Conservation (phyloP, 176 grass and related monocot species). For the Aegilops bicornis region DNA sequence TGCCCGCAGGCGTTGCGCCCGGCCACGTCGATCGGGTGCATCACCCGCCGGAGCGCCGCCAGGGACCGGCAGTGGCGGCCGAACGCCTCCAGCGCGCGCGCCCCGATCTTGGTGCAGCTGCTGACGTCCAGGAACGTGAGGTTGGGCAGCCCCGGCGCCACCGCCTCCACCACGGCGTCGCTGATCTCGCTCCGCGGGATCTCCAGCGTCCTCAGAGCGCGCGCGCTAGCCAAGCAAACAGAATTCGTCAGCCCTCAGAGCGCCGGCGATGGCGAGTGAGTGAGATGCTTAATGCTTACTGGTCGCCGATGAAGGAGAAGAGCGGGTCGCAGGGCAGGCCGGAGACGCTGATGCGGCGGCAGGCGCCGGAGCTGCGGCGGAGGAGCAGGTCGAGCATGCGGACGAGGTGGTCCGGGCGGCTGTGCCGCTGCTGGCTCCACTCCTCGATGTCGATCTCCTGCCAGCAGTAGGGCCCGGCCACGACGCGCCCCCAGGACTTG, state of each 20-base stretch:
- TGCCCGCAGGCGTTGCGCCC: conserved; percentile 69
- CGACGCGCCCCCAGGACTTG: conserved; percentile 72
- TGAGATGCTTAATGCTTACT: conserved; percentile 54
- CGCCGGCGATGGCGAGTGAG: not conserved
- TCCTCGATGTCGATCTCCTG: conserved; percentile 95
- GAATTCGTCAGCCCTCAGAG: too few species aligned
- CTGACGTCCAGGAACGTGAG: conserved; percentile 89
- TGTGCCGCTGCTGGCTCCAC: conserved; percentile 89
- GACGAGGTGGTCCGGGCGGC: conserved; percentile 66
- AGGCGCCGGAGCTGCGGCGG: conserved; percentile 63
- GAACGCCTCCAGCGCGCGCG: conserved; percentile 82
- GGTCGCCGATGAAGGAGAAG: conserved; percentile 79
- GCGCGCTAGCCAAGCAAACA: conserved; percentile 35
- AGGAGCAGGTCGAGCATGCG: conserved; percentile 89
- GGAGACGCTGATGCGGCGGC: conserved; percentile 73
- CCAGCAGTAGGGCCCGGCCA: conserved; percentile 91
- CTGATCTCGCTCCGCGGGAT: conserved; percentile 92
- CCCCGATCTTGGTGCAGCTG: conserved; percentile 80
- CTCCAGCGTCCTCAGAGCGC: conserved; percentile 68
- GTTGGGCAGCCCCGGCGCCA: conserved; percentile 56
- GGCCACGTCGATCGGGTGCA: conserved; percentile 80
- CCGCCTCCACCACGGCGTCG: conserved; percentile 62
- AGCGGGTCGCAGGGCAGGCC: conserved; percentile 69
- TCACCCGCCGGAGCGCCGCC: conserved; percentile 62
- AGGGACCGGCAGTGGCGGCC: conserved; percentile 68